Conservation (phyloP, 768 basidiomycete species). For the Holtermannia corniformis region DNA sequence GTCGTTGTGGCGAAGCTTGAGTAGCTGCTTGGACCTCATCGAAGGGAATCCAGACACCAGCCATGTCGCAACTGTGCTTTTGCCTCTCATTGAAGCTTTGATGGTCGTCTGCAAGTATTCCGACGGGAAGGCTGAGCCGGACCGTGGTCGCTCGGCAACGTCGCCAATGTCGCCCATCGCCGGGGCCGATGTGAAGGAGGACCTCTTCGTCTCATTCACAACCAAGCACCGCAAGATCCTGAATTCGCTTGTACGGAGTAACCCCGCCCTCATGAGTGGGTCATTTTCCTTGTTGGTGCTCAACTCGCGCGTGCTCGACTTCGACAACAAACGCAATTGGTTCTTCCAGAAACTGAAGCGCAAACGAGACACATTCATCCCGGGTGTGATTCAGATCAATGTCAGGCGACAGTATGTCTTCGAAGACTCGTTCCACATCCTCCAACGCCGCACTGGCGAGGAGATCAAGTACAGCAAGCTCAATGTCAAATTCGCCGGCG, state of each 20-base stretch:
- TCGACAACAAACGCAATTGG: constrained; percentile 93
- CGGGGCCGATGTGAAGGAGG: constrained; percentile 62
- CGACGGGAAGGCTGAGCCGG: constrained; percentile 52
- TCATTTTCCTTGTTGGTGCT: constrained; percentile 93
- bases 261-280: constrained; percentile 94
- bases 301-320: constrained; percentile 93
- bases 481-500: constrained; percentile 87
- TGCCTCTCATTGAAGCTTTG: constrained; percentile 88
- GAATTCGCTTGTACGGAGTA: constrained; percentile 96
- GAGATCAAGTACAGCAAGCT: constrained; percentile 98
- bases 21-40: constrained; percentile 77
- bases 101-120: constrained; percentile 99
- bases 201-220: constrained; percentile 86
- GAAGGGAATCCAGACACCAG: constrained; percentile 70
- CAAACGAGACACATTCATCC: constrained; percentile 18
- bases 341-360: constrained; percentile 39
- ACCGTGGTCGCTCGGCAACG: constrained; percentile 43
- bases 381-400: constrained; percentile 25
- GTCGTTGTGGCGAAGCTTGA: constrained; percentile 74
- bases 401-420: constrained; percentile 61
- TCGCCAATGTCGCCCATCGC: constrained; percentile 21
- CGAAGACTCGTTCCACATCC: constrained; percentile 89
- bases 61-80: constrained; percentile 80
- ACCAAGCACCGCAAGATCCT: constrained; percentile 86
- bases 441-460: constrained; percentile 82